Percentiles rank a stretch among this genome's conserved stretches.
Evolutionary conservation across 2,329 filamentous ascomycete genomes (phyloP).

Genomic region (Fusarium proliferatum): DNA sequence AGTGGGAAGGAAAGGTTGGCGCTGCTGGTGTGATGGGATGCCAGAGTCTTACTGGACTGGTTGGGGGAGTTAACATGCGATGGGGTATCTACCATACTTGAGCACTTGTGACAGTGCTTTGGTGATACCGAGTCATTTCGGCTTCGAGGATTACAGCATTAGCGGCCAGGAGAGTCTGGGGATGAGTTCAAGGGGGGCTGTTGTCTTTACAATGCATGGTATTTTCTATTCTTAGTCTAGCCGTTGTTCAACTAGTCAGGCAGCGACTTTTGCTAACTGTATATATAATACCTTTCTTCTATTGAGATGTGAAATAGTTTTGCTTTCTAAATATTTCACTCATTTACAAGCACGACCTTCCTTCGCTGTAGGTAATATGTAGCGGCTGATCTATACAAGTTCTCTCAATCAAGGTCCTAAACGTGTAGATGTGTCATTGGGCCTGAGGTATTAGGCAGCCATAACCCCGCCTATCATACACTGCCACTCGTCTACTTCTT

Average conservation of each 20-base stretch:
- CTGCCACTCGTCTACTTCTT: not conserved
- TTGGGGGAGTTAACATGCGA: not conserved
- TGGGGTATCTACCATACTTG: not conserved
- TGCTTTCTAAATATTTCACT: rapidly evolving
- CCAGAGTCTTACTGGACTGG: not conserved
- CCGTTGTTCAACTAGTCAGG: not conserved
- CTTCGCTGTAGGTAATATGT: rapidly evolving
- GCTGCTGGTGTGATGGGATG: not conserved
- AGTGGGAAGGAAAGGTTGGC: not conserved
- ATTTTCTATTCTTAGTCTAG: not conserved
- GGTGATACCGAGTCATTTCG: rapidly evolving
- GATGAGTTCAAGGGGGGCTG: too few species aligned
- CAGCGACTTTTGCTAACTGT: not conserved
- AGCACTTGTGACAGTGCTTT: not conserved
- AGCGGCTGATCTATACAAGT: not conserved
- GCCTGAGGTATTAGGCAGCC: not conserved
- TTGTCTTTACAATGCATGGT: not conserved
- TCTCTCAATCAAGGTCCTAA: not conserved
- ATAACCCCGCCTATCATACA: not conserved
- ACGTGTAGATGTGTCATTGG: rapidly evolving
- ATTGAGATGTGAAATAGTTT: rapidly evolving
- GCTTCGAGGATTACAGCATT: not conserved
- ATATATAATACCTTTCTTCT: not conserved
- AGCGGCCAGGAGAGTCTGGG: too few species aligned
- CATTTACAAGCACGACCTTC: rapidly evolving